Conservation (phyloP, 108 stramenopile species). For the Licmophora abbreviata region DNA sequence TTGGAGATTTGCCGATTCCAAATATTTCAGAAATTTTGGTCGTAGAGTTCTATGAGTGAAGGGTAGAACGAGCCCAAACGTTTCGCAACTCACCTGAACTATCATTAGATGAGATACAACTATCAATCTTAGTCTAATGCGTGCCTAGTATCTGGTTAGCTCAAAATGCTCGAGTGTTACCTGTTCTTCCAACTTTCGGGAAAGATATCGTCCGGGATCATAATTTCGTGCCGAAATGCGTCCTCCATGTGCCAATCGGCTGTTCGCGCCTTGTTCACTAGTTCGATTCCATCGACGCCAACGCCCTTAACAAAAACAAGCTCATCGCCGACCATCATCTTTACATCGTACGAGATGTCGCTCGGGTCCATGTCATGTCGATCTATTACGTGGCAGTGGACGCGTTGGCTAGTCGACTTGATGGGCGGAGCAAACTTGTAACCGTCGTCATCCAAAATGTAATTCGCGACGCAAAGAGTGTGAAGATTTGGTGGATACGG, state of each 20-base stretch:
- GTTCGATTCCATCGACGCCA: constrained; percentile 11
- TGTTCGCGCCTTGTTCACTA: constrained; percentile 7
- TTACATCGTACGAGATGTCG: background rate
- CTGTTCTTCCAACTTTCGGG: constrained; percentile 21
- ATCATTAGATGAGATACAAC: too few species aligned
- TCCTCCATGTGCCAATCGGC: constrained; percentile 13
- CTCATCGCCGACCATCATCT: background rate
- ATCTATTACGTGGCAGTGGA: background rate
- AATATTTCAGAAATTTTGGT: too few species aligned
- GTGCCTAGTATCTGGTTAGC: too few species aligned
- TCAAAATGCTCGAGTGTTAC: too few species aligned
- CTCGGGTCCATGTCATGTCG: background rate
- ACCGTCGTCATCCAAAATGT: background rate
- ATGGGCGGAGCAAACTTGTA: background rate
- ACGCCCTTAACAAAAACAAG: constrained; percentile 3
- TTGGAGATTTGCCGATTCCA: too few species aligned
- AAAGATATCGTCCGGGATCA: constrained; percentile 19
- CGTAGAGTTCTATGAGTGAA: too few species aligned
- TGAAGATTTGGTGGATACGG: constrained; percentile 11
- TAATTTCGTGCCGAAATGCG: constrained; percentile 28
- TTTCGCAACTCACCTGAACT: too few species aligned
- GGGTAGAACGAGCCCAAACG: too few species aligned
- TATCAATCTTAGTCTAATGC: too few species aligned
- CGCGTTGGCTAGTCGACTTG: background rate
- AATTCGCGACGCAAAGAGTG: constrained; percentile 2